These are phyloP conservation scores for Aphanomyces astaci DNA, from an alignment of 352 stramenopile species.

Conservation along the genomic window DNA sequence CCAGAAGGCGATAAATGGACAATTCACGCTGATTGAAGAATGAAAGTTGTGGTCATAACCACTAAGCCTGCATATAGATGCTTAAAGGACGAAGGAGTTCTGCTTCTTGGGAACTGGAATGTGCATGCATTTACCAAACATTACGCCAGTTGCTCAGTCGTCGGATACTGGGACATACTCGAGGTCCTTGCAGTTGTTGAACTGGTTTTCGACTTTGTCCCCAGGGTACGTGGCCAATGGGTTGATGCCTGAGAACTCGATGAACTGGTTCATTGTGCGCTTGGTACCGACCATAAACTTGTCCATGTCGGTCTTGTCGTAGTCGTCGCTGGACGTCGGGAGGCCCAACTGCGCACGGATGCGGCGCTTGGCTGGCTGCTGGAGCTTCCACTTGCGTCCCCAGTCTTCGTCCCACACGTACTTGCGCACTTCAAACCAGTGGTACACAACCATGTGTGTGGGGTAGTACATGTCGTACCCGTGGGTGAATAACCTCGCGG, in stretches of 20 bases:
- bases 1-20: too few species aligned
- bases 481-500: conserved; percentile 59
- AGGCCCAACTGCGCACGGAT: conserved; percentile 14
- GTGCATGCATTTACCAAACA: neutral
- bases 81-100: neutral
- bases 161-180: conserved; percentile 43
- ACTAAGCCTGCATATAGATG: too few species aligned
- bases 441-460: conserved; percentile 15
- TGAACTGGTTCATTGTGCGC: conserved; percentile 68
- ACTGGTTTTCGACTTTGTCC: conserved; percentile 48
- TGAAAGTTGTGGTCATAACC: too few species aligned
- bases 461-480: conserved; percentile 29
- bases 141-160: too few species aligned
- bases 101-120: neutral
- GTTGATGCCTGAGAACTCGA: conserved; percentile 69
- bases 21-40: too few species aligned
- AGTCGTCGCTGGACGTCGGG: conserved; percentile 13
- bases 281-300: conserved; percentile 59
- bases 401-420: conserved; percentile 19
- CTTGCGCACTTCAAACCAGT: conserved; percentile 20
- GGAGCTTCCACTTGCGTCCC: conserved; percentile 8
- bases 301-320: conserved; percentile 22
- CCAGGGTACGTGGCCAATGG: conserved; percentile 48
- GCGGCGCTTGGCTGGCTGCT: conserved; percentile 18
- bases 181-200: conserved; percentile 63